These are phyloP conservation scores for Trichoderma sp. DNA, from an alignment of 2,329 filamentous ascomycete species.

Conservation along the genomic window DNA sequence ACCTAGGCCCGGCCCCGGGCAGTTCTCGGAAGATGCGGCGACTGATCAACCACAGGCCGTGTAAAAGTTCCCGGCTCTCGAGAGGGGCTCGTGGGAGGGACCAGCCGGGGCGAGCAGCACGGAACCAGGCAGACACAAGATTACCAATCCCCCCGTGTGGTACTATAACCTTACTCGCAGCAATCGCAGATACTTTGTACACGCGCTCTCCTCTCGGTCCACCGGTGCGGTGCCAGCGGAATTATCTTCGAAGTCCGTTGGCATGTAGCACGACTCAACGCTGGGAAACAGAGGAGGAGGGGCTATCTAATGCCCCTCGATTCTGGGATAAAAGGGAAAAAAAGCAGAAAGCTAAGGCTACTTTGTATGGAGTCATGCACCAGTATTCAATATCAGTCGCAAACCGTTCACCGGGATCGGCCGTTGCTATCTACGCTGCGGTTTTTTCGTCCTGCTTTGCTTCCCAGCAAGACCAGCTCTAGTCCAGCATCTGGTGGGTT, in stretches of 20 bases:
- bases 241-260: slow-evolving; percentile 4
- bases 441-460: background rate
- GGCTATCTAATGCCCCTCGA: slow-evolving; percentile 1
- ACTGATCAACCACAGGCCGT: slow-evolving; percentile 28
- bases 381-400: background rate
- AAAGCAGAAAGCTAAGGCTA: too few relatives aligned
- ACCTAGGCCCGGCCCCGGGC: slow-evolving; percentile 7
- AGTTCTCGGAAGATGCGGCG: slow-evolving; percentile 22
- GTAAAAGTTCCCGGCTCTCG: slow-evolving; percentile 24
- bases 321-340: background rate
- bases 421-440: background rate
- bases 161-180: slow-evolving; percentile 12
- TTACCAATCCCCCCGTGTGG: slow-evolving; percentile 23
- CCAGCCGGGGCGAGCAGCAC: slow-evolving; percentile 13
- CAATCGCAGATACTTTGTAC: slow-evolving; percentile 7
- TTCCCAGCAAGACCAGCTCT: background rate
- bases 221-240: slow-evolving; percentile 23
- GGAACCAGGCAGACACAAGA: slow-evolving; percentile 20
- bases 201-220: background rate
- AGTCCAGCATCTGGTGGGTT: background rate
- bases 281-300: background rate
- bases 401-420: background rate
- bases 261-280: background rate
- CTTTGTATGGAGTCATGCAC: too few relatives aligned
- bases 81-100: slow-evolving; percentile 16